These are phyloP conservation scores for Sporothrix inflata DNA, from an alignment of 2,329 filamentous ascomycete genomes.

Conservation along the genomic window DNA sequence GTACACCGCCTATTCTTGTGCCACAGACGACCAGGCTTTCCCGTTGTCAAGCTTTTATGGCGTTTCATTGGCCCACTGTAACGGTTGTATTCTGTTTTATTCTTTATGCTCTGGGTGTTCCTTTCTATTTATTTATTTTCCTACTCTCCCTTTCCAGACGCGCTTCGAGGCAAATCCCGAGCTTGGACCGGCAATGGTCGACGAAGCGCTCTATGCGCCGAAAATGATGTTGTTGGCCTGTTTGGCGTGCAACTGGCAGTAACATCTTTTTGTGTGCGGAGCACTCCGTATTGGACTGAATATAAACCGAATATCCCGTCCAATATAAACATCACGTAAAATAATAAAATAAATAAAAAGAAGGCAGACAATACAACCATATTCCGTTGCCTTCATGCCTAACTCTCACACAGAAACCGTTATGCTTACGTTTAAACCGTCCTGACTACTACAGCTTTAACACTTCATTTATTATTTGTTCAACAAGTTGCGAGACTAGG, in stretches of 20 bases:
- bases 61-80: slow-evolving; percentile 7
- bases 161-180: background rate
- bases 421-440: too few relatives aligned
- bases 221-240: background rate
- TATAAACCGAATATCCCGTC: background rate
- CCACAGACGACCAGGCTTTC: slow-evolving; percentile 1
- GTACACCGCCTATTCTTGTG: background rate
- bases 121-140: background rate
- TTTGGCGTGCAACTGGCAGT: background rate
- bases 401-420: too few relatives aligned
- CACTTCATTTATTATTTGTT: too few relatives aligned
- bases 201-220: background rate
- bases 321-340: background rate
- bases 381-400: too few relatives aligned
- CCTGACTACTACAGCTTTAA: too few relatives aligned
- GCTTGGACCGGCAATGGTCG: background rate
- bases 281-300: background rate
- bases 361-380: too few relatives aligned
- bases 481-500: too few relatives aligned
- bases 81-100: background rate
- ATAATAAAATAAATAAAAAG: background rate
- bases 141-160: background rate
- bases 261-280: background rate
- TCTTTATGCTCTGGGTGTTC: background rate
- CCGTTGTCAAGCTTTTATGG: background rate